These are phyloP conservation scores for Scedosporium boydii DNA, from an alignment of 2,329 filamentous ascomycete genomes.

Conservation along the genomic window DNA sequence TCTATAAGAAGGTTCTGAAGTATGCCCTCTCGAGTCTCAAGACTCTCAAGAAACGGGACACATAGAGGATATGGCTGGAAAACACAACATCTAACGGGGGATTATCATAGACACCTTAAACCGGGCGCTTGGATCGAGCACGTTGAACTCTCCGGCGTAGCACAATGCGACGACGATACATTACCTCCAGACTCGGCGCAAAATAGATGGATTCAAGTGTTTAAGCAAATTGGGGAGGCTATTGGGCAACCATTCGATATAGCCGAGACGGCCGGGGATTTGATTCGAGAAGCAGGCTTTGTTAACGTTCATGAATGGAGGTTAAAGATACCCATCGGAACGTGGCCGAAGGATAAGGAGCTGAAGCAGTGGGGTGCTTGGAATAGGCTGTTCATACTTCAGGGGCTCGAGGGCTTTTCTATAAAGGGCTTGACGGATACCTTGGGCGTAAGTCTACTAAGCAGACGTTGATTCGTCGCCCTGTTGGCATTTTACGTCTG, in stretches of 20 bases:
- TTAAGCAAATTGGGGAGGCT: background rate
- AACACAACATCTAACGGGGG: conserved; percentile 11
- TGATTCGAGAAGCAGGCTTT: background rate
- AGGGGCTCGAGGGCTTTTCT: background rate
- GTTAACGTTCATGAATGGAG: background rate
- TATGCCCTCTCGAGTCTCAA: conserved; percentile 18
- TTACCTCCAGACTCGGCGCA: background rate
- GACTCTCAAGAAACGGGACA: too few species aligned
- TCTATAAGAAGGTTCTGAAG: conserved; percentile 36
- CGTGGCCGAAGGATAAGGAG: background rate
- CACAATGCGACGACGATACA: background rate
- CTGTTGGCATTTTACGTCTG: too few species aligned
- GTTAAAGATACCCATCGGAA: background rate
- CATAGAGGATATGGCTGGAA: background rate
- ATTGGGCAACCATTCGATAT: background rate
- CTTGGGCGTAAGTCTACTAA: conserved; percentile 12
- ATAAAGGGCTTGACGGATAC: background rate
- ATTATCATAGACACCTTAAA: conserved; percentile 18
- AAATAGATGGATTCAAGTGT: background rate
- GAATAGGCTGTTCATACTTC: background rate
- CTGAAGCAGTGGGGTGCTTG: background rate
- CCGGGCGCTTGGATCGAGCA: conserved; percentile 28
- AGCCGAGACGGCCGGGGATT: background rate
- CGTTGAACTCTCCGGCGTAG: background rate
- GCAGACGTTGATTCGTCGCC: too few species aligned